Percentiles rank a stretch among this genome's conserved stretches.
These are phyloP conservation scores for Coemansia sp. DNA, from an alignment of 192 early-diverging fungal species.

Conservation along the genomic window DNA sequence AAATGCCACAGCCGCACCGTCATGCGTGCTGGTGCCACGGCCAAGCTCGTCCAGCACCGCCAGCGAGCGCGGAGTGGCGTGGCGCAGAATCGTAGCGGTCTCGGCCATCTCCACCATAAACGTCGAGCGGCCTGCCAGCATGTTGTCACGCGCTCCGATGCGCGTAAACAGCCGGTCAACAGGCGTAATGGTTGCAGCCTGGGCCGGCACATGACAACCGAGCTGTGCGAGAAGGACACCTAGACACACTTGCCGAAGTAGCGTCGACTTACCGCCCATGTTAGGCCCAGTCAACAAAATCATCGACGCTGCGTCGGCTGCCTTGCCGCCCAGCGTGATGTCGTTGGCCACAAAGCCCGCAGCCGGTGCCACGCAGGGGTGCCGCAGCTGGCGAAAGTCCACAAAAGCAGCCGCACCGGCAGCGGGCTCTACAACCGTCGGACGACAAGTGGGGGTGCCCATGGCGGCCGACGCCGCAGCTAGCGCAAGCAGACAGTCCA, in stretches of 20 bases:
- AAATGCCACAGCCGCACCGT: constrained; percentile 96
- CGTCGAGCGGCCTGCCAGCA: constrained; percentile 90
- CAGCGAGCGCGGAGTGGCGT: constrained; percentile 86
- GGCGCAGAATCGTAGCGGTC: constrained; percentile 85
- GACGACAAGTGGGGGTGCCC: constrained; percentile 81
- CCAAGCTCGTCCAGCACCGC: constrained; percentile 98
- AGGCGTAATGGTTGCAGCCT: constrained; percentile 65
- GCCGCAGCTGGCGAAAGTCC: constrained; percentile 86
- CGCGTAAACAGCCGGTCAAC: constrained; percentile 97
- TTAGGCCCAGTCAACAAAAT: constrained; percentile 98
- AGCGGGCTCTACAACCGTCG: constrained; percentile 69
- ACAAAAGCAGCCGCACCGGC: constrained; percentile 60
- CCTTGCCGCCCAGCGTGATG: constrained; percentile 61
- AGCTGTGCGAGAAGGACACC: constrained; percentile 95
- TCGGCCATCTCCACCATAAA: constrained; percentile 97
- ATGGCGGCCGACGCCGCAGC: constrained; percentile 63
- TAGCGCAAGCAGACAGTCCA: constrained; percentile 84
- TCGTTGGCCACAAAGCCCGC: constrained; percentile 96
- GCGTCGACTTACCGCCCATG: constrained; percentile 98
- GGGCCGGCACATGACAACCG: constrained; percentile 92
- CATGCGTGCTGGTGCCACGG: constrained; percentile 93
- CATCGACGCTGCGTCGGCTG: constrained; percentile 56
- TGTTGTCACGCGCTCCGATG: constrained; percentile 97
- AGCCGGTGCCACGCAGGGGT: constrained; percentile 77
- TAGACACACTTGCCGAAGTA: constrained; percentile 91